Evolutionary conservation across 2,329 filamentous ascomycete species (phyloP).

Genomic region (Penicillium sp.): DNA sequence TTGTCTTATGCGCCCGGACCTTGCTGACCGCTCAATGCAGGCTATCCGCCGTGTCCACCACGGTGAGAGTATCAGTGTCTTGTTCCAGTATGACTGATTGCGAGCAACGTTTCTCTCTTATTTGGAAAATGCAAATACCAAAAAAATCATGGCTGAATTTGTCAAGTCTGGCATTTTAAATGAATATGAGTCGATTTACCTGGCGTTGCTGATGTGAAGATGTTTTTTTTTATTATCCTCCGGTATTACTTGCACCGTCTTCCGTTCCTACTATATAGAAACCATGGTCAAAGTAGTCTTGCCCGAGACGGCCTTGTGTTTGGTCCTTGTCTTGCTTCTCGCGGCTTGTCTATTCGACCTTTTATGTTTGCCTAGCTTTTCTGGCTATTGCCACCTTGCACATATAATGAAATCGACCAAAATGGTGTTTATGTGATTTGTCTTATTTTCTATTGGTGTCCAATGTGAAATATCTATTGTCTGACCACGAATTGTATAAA

Average conservation of each 20-base stretch:
- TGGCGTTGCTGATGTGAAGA: conserved; percentile 16
- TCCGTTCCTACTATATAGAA: conserved; percentile 13
- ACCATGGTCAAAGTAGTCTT: conserved; percentile 21
- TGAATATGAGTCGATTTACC: conserved; percentile 20
- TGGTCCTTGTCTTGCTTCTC: conserved; percentile 12
- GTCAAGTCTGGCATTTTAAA: conserved; percentile 10
- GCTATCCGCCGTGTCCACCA: conserved; percentile 94
- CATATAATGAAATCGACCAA: conserved; percentile 19
- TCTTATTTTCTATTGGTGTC: not conserved
- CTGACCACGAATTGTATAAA: too few relatives aligned
- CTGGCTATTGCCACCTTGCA: conserved; percentile 25
- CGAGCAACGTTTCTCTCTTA: not conserved
- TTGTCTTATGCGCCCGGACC: not conserved
- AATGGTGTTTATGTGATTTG: not conserved
- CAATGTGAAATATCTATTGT: not conserved
- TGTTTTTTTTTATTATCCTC: conserved; percentile 3
- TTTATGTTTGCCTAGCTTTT: conserved; percentile 14
- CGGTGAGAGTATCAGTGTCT: conserved; percentile 93
- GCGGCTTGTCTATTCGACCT: conserved; percentile 8
- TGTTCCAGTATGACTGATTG: conserved; percentile 77
- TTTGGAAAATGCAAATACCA: not conserved
- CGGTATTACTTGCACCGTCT: conserved; percentile 2
- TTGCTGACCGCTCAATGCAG: conserved; percentile 43
- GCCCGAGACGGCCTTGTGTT: conserved; percentile 18
- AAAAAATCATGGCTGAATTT: conserved; percentile 10